Evolutionary conservation across 257 asterid genomes (phyloP).

Genomic region (Primulina huaijiensis): DNA sequence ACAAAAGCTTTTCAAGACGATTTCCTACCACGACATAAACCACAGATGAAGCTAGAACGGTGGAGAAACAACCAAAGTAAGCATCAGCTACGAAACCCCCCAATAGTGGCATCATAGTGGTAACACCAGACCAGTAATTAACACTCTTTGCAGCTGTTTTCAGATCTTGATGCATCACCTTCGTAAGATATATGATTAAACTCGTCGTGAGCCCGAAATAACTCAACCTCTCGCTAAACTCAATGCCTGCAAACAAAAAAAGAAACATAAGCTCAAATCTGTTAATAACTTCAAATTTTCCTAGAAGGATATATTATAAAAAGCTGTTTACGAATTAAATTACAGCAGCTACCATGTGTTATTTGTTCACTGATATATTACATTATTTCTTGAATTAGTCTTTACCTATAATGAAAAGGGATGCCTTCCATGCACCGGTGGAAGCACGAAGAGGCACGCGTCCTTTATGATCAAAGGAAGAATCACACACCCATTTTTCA

Average conservation of each 20-base stretch:
- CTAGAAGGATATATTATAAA: background rate
- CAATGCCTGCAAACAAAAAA: constrained; percentile 48
- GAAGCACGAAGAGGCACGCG: constrained; percentile 65
- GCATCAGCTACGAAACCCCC: constrained; percentile 93
- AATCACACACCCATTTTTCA: constrained; percentile 71
- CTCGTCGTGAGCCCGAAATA: constrained; percentile 79
- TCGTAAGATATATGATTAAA: constrained; percentile 76
- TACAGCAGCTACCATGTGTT: too few relatives aligned
- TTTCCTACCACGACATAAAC: constrained; percentile 61
- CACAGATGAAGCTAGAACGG: constrained; percentile 58
- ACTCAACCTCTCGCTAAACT: constrained; percentile 84
- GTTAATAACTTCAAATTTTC: too few relatives aligned
- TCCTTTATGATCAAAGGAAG: constrained; percentile 71
- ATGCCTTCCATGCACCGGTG: constrained; percentile 92
- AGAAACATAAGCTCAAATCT: too few relatives aligned
- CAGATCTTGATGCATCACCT: constrained; percentile 69
- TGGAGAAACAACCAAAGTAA: constrained; percentile 79
- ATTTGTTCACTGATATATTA: background rate
- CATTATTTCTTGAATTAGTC: background rate
- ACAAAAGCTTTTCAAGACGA: background rate
- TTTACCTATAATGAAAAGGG: constrained; percentile 79
- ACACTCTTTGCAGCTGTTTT: constrained; percentile 74
- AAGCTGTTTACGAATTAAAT: background rate
- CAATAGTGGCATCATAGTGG: constrained; percentile 71
- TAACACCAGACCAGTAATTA: constrained; percentile 80